phyloP scores from a whole-genome alignment of 768 basidiomycete genomes.

The Phylloporus sp. region DNA sequence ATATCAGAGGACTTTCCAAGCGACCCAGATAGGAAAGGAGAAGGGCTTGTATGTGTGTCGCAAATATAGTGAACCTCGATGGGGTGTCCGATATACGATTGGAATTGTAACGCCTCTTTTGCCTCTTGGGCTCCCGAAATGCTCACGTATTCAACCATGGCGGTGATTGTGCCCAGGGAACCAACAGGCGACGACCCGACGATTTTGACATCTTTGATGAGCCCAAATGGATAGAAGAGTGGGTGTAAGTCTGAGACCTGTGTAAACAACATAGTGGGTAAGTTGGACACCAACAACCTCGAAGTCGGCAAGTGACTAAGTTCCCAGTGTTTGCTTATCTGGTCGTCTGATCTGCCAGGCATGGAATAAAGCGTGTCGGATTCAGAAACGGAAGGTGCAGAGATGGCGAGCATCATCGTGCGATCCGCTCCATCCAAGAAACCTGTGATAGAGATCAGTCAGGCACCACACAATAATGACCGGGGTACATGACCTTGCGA shows the following conservation, averaged over 20 bases:
- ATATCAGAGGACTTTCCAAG: slow-evolving; percentile 17
- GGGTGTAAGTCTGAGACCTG: slow-evolving; percentile 65
- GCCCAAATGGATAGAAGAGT: slow-evolving; percentile 70
- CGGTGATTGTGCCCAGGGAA: slow-evolving; percentile 41
- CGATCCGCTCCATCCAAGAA: slow-evolving; percentile 84
- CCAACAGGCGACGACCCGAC: slow-evolving; percentile 36
- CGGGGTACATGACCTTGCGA: slow-evolving; percentile 55
- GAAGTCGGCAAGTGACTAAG: slow-evolving; percentile 41
- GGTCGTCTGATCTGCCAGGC: slow-evolving; percentile 30
- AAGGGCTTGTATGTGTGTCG: slow-evolving; percentile 9
- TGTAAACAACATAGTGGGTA: slow-evolving; percentile 65
- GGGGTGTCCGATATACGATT: slow-evolving; percentile 52
- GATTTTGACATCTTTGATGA: slow-evolving; percentile 58
- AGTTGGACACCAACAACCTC: slow-evolving; percentile 57
- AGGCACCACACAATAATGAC: background rate
- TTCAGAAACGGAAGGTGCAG: slow-evolving; percentile 34
- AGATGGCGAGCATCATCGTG: slow-evolving; percentile 53
- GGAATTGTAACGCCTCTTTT: slow-evolving; percentile 55
- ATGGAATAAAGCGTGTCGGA: slow-evolving; percentile 23
- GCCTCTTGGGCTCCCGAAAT: slow-evolving; percentile 59
- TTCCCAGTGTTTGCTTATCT: slow-evolving; percentile 30
- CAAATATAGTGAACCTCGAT: slow-evolving; percentile 38
- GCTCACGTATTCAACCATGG: slow-evolving; percentile 60
- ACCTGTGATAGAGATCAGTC: slow-evolving; percentile 38
- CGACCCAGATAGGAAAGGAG: slow-evolving; percentile 12